Percentiles rank a stretch among this genome's conserved stretches.
Evolutionary conservation across 2,329 filamentous ascomycete species (phyloP).

Genomic region (Chrysoporthe deuterocubensis): DNA sequence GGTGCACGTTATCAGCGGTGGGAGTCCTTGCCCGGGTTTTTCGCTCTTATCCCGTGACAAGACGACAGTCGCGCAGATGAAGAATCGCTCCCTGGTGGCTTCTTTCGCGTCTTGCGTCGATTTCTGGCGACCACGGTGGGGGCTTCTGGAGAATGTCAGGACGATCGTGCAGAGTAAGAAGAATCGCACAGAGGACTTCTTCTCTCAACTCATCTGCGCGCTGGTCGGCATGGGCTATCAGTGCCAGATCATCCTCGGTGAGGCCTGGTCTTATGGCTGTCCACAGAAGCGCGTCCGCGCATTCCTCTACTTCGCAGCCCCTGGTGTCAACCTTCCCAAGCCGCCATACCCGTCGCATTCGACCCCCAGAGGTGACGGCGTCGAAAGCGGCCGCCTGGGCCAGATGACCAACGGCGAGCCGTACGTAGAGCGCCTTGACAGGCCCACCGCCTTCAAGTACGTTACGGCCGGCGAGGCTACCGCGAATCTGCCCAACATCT

Average conservation of each 20-base stretch:
- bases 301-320: constrained; percentile 73
- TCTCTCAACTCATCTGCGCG: constrained; percentile 73
- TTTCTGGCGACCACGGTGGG: constrained; percentile 74
- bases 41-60: constrained; percentile 65
- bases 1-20: constrained; percentile 72
- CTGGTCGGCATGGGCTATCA: constrained; percentile 81
- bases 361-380: constrained; percentile 47
- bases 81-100: constrained; percentile 77
- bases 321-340: constrained; percentile 60
- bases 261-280: constrained; percentile 71
- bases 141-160: constrained; percentile 76
- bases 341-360: constrained; percentile 66
- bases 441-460: constrained; percentile 63
- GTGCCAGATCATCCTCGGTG: constrained; percentile 66
- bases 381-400: constrained; percentile 54
- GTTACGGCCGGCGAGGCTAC: constrained; percentile 58
- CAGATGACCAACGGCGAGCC: constrained; percentile 60
- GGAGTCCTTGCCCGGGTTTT: constrained; percentile 80
- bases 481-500: constrained; percentile 64
- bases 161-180: constrained; percentile 57
- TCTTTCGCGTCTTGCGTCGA: constrained; percentile 78
- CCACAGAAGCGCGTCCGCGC: constrained; percentile 69
- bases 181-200: constrained; percentile 61
- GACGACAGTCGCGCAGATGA: constrained; percentile 57
- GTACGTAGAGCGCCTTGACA: constrained; percentile 58